Conservation (phyloP, 495 filamentous ascomycete genomes). For the Neurospora sp. region DNA sequence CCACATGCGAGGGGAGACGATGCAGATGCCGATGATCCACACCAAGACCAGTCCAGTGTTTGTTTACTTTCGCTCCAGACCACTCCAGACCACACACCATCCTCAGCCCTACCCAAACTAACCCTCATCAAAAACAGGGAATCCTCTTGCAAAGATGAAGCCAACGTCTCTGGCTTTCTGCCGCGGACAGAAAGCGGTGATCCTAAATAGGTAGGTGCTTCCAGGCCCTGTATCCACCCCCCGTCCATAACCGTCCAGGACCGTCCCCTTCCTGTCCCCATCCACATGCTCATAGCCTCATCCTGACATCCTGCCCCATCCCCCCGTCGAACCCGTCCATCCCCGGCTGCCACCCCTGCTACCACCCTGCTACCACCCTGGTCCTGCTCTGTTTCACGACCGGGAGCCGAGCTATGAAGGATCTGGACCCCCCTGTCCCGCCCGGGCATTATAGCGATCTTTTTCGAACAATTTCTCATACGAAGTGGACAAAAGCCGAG, state of each 20-base stretch:
- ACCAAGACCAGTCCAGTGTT: not conserved
- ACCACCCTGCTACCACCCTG: not conserved
- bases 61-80: not conserved
- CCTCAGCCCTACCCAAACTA: not conserved
- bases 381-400: not conserved
- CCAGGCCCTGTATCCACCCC: not conserved
- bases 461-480: not conserved
- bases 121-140: not conserved
- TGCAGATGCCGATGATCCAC: not conserved
- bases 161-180: not conserved
- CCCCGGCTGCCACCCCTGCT: not conserved
- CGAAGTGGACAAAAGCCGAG: not conserved
- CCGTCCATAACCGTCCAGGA: not conserved
- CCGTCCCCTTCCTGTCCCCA: not conserved
- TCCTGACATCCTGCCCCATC: not conserved
- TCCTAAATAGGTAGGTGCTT: not conserved
- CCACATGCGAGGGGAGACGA: not conserved
- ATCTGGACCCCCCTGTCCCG: not conserved
- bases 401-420: not conserved
- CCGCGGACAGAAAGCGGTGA: not conserved
- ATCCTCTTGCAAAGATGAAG: not conserved
- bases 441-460: not conserved
- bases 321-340: not conserved
- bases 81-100: not conserved
- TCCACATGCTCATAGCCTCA: not conserved